These are phyloP conservation scores for Phyllostachys edulis DNA, from an alignment of 176 grass and related monocot genomes.

Conservation along the genomic window DNA sequence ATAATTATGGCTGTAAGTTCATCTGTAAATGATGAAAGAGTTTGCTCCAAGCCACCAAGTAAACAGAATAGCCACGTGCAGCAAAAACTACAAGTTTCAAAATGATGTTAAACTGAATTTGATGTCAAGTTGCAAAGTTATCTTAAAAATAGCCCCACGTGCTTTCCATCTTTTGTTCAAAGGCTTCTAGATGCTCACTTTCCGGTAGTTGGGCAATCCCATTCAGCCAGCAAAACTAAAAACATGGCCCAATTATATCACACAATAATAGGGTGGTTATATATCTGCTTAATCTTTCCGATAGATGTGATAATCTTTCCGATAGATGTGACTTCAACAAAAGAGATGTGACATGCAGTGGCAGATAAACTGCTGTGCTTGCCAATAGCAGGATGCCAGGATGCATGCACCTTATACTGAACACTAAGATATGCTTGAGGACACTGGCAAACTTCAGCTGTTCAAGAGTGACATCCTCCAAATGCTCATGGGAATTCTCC, in stretches of 20 bases:
- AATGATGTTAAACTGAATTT: background rate
- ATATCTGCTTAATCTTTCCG: conserved; percentile 5
- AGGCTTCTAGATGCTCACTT: conserved; percentile 49
- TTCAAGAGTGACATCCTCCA: conserved; percentile 3
- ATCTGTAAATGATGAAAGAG: background rate
- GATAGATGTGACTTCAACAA: conserved; percentile 23
- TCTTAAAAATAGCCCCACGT: background rate
- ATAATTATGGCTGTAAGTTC: background rate
- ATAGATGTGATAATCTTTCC: conserved; percentile 30
- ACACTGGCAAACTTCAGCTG: background rate
- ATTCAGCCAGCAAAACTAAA: conserved; percentile 27
- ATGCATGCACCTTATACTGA: background rate
- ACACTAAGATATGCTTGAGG: background rate
- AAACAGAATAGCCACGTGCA: background rate
- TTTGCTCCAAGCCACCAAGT: background rate
- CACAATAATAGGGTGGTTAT: background rate
- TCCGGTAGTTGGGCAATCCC: conserved; percentile 33
- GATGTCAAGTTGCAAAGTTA: conserved; percentile 13
- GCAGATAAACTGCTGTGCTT: conserved; percentile 16
- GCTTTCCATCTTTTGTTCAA: conserved; percentile 27
- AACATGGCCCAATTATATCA: background rate
- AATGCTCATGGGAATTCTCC: background rate
- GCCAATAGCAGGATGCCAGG: conserved; percentile 16
- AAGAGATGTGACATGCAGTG: conserved; percentile 34
- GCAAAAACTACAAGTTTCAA: background rate